These are phyloP conservation scores for Colletotrichum orbiculare DNA, from an alignment of 2,329 filamentous ascomycete genomes.

Conservation along the genomic window DNA sequence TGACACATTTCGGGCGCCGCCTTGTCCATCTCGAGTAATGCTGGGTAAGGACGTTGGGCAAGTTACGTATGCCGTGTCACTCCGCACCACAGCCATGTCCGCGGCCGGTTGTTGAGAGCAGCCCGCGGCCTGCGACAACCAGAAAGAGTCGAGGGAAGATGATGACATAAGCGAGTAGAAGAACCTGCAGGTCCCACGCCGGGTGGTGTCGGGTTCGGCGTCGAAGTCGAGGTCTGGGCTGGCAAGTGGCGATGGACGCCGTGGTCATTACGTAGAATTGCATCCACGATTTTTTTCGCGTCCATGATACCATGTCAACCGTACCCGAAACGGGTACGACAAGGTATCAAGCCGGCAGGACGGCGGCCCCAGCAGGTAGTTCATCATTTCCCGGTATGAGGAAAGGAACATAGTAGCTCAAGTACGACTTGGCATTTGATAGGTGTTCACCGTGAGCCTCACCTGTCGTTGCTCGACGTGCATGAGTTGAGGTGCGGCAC, in stretches of 20 bases:
- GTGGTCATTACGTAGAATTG: constrained; percentile 34
- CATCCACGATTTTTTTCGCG: neutral
- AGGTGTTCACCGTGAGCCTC: too few species aligned
- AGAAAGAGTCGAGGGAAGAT: neutral
- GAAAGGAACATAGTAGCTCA: constrained; percentile 3
- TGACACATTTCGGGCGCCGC: constrained; percentile 2
- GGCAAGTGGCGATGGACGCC: constrained; percentile 32
- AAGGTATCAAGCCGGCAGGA: too few species aligned
- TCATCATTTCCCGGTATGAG: constrained; percentile 31
- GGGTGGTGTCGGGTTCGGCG: constrained; percentile 16
- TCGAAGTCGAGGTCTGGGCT: too few species aligned
- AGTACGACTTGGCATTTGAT: constrained; percentile 12
- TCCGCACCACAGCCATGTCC: constrained; percentile 12
- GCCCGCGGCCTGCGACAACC: constrained; percentile 21
- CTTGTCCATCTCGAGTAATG: neutral
- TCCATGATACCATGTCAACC: too few species aligned
- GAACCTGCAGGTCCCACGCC: constrained; percentile 10
- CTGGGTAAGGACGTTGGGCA: constrained; percentile 1
- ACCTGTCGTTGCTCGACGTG: too few species aligned
- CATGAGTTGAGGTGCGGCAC: neutral
- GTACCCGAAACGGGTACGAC: too few species aligned
- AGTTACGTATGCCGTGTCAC: constrained; percentile 8
- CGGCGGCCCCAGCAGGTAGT: neutral
- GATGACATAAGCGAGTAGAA: constrained; percentile 19
- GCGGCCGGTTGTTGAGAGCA: constrained; percentile 16